phyloP scores from a whole-genome alignment of 2,329 filamentous ascomycete species.

The Pleurostoma richardsiae region DNA sequence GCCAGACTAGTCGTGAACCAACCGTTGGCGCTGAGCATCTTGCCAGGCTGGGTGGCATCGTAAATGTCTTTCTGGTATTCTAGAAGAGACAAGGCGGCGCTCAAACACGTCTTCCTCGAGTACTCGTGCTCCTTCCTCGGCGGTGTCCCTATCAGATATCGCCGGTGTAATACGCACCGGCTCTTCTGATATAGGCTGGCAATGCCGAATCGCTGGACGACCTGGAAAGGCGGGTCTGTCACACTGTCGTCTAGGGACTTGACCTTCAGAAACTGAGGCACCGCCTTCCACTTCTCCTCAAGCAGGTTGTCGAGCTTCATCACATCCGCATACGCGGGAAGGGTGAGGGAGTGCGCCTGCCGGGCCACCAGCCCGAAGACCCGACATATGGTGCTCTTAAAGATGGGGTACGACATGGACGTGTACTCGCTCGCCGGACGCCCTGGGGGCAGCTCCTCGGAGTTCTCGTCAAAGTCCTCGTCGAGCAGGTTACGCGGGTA shows the following conservation, averaged over 20 bases:
- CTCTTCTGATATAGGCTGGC: constrained; percentile 48
- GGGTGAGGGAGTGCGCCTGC: constrained; percentile 41
- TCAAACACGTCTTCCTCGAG: constrained; percentile 44
- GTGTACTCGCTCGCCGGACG: constrained; percentile 57
- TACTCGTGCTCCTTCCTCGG: constrained; percentile 41
- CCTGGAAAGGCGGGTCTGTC: constrained; percentile 36
- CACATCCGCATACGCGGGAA: constrained; percentile 43
- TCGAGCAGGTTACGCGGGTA: constrained; percentile 60
- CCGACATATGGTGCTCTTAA: constrained; percentile 41
- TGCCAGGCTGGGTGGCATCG: constrained; percentile 46
- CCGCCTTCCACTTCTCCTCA: constrained; percentile 34
- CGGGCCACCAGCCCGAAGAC: constrained; percentile 45
- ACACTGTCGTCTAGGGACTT: constrained; percentile 42
- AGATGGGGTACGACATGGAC: constrained; percentile 48
- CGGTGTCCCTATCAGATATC: constrained; percentile 40
- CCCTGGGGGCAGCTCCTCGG: constrained; percentile 46
- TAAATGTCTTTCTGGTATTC: constrained; percentile 41
- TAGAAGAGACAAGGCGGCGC: constrained; percentile 42
- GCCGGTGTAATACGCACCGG: constrained; percentile 50
- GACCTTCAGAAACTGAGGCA: constrained; percentile 45
- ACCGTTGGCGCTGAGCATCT: constrained; percentile 42
- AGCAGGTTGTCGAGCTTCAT: constrained; percentile 40
- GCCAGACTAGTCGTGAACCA: constrained; percentile 55
- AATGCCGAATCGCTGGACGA: constrained; percentile 50
- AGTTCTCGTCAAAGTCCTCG: constrained; percentile 57